Evolutionary conservation across 345 rosid genomes (phyloP).

Genomic region (Sonneratia alba): DNA sequence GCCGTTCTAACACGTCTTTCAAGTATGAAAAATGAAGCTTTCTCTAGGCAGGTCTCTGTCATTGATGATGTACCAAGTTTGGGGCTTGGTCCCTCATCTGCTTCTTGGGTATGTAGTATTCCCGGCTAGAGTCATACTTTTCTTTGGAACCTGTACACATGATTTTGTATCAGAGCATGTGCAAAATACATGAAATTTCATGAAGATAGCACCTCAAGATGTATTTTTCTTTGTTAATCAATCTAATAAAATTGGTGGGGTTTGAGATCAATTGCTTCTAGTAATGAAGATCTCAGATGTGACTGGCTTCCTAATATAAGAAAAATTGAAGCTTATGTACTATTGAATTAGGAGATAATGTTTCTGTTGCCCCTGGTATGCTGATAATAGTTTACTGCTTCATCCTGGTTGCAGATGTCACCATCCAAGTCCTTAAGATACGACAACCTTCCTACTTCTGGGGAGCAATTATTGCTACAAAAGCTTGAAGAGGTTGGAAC

Average conservation of each 20-base stretch:
- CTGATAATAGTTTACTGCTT: background rate
- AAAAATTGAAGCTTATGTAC: background rate
- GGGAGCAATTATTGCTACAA: constrained; percentile 37
- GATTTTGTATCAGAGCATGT: background rate
- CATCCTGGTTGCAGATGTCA: constrained; percentile 28
- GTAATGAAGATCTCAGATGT: background rate
- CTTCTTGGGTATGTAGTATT: constrained; percentile 9
- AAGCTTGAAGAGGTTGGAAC: constrained; percentile 59
- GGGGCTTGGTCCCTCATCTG: constrained; percentile 27
- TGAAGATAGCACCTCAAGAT: background rate
- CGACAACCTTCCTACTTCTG: constrained; percentile 24
- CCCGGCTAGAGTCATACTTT: background rate
- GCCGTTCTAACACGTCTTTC: constrained; percentile 51
- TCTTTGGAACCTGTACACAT: background rate
- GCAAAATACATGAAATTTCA: background rate
- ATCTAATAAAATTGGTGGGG: background rate
- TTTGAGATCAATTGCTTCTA: background rate
- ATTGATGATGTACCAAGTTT: constrained; percentile 39
- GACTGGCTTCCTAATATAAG: background rate
- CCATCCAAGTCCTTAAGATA: constrained; percentile 31
- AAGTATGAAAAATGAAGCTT: constrained; percentile 44
- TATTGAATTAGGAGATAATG: background rate
- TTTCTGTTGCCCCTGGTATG: background rate
- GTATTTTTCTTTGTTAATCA: background rate
- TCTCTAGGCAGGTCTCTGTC: constrained; percentile 34